Evolutionary conservation across 2,329 filamentous ascomycete genomes (phyloP).

Genomic region (Cladobotryum mycophilum): DNA sequence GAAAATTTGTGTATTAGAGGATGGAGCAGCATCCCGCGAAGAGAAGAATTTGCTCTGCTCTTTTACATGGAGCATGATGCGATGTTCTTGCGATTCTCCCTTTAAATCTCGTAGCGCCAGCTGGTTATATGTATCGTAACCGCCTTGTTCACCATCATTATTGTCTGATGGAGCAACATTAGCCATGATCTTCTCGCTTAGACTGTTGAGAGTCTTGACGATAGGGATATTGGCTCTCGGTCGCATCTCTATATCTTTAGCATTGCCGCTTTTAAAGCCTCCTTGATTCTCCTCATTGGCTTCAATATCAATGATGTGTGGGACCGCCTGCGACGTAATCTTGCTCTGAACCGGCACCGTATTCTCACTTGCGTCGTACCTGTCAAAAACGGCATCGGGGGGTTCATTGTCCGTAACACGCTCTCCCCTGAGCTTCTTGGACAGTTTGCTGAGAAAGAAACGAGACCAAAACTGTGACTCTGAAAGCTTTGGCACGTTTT

Average conservation of each 20-base stretch:
- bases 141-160: slow-evolving; percentile 52
- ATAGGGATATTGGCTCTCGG: slow-evolving; percentile 78
- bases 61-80: slow-evolving; percentile 79
- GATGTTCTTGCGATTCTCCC: slow-evolving; percentile 65
- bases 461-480: slow-evolving; percentile 86
- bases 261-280: slow-evolving; percentile 72
- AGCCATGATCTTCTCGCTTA: slow-evolving; percentile 90
- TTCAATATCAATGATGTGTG: slow-evolving; percentile 85
- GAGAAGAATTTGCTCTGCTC: slow-evolving; percentile 82
- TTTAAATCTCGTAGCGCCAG: slow-evolving; percentile 75
- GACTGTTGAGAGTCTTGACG: slow-evolving; percentile 77
- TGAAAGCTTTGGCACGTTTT: slow-evolving; percentile 75
- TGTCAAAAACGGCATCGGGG: slow-evolving; percentile 74
- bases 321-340: slow-evolving; percentile 60
- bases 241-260: slow-evolving; percentile 84
- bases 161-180: slow-evolving; percentile 75
- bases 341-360: slow-evolving; percentile 45
- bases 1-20: slow-evolving; percentile 47
- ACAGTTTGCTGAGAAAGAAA: slow-evolving; percentile 86
- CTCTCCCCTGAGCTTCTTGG: slow-evolving; percentile 88
- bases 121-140: slow-evolving; percentile 69
- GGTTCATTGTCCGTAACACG: slow-evolving; percentile 72
- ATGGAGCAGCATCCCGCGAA: slow-evolving; percentile 43
- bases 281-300: slow-evolving; percentile 95
- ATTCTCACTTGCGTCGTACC: slow-evolving; percentile 72